Evolutionary conservation across 495 filamentous ascomycete species (phyloP), one percentile per base, ranked within the genome.

Genomic region (Pyrenula aspistea): DNA sequence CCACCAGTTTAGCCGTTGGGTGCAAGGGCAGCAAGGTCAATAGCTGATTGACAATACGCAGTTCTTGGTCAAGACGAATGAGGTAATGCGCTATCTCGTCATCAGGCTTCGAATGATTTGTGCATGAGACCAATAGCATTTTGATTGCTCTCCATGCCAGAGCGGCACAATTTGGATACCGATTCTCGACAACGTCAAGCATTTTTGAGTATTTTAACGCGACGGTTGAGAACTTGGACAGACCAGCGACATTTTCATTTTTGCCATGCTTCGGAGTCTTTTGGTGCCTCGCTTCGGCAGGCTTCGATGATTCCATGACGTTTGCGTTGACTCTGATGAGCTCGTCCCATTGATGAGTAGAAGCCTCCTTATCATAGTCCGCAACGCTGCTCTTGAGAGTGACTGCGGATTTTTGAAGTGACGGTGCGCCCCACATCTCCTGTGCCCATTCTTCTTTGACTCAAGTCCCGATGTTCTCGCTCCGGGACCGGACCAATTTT

Each of bases 21-120:
- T 36, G 22, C n/a, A n/a, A n/a, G n/a, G n/a, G n/a, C n/a, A n/a
- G n/a, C 20, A 55, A 60, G 12, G 21, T 49, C 20, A 62, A 51
- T 10, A 62, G 52, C n/a, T 62, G 60, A 50, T 62, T 62, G 22
- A 62, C 60, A 51, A 61, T 19, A 12, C 55, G 57, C 11, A 61
- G 50, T 12, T 55, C 48, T 31, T 55, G 51, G 21, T 58, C 60
- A 55, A 62, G 57, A 22, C 48, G 51, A 0, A 60, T 25, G 1
- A 60, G 24, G 22, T 57, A 48, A 31, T 49, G 22, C n/a, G 56
- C 58, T 2, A 62, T 52, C 22, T 60, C 59, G 20, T 61, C 25
- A 31, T 61, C 60, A 15, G 60, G 51, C 42, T 24, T 56, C 2
- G 57, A 31, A 55, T 61, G 54, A 47, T 57, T 62, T 12, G 56